Percentiles rank a stretch among this genome's conserved stretches.
Evolutionary conservation across 2,329 filamentous ascomycete genomes (phyloP).

Genomic region (Karstenula rhodostoma): DNA sequence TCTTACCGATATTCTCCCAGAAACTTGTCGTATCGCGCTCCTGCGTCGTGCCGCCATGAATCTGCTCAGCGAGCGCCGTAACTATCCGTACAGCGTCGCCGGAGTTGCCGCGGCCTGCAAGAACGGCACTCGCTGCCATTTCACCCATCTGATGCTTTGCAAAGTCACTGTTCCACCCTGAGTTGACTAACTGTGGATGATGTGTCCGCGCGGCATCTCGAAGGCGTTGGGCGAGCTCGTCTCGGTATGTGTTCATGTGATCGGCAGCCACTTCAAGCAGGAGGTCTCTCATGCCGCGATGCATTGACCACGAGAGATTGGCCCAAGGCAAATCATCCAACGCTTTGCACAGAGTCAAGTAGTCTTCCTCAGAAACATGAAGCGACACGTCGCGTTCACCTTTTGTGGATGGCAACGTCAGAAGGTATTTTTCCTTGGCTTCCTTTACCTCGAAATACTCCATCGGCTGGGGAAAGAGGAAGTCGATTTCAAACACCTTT

Average conservation of each 20-base stretch:
- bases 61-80: neutral
- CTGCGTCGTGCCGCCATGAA: neutral
- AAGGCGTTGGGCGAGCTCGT: neutral
- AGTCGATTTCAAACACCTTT: slow-evolving; percentile 5
- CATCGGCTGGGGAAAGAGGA: neutral
- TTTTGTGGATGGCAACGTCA: too few relatives aligned
- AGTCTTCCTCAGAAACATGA: too few relatives aligned
- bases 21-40: neutral
- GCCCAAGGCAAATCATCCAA: neutral
- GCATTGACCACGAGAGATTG: neutral
- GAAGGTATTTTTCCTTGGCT: too few relatives aligned
- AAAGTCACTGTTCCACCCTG: neutral
- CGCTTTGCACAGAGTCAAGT: neutral
- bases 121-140: neutral
- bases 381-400: too few relatives aligned
- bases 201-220: neutral
- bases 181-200: neutral
- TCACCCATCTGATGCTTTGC: neutral
- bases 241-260: neutral
- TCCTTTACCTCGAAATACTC: too few relatives aligned
- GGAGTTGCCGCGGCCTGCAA: neutral
- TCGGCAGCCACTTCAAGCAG: neutral
- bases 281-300: neutral
- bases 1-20: neutral
- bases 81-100: neutral